phyloP scores from a whole-genome alignment of 306 rosid genomes.

The Ochetophila trinervis region DNA sequence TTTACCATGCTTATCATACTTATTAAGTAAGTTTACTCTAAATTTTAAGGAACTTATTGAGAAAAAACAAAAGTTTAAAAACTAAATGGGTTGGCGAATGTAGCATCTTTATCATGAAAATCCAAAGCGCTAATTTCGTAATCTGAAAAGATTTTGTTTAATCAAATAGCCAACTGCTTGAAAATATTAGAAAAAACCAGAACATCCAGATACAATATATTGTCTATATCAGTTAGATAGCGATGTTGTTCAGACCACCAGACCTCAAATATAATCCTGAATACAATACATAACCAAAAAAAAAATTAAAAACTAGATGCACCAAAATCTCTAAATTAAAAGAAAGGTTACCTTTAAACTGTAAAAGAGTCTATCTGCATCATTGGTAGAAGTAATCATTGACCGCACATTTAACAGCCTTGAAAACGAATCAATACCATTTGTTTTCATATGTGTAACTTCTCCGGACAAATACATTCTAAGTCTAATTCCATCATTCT shows the following conservation, averaged over 20 bases:
- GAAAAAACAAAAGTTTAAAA: too few relatives aligned
- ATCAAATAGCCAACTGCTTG: too few relatives aligned
- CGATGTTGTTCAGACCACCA: neutral
- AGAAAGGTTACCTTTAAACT: conserved; percentile 60
- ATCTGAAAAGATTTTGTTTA: too few relatives aligned
- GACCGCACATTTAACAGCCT: conserved; percentile 57
- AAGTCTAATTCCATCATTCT: conserved; percentile 46
- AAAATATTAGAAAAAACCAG: too few relatives aligned
- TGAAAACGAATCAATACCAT: conserved; percentile 43
- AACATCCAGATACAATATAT: too few relatives aligned
- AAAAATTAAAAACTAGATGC: neutral
- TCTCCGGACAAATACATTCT: conserved; percentile 81
- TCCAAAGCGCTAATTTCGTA: too few relatives aligned
- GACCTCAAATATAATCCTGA: too few relatives aligned
- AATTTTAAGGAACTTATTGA: too few relatives aligned
- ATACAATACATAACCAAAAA: neutral
- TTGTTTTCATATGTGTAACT: conserved; percentile 37
- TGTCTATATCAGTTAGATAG: neutral
- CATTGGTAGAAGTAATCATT: conserved; percentile 46
- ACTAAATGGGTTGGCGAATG: too few relatives aligned
- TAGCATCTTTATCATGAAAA: too few relatives aligned
- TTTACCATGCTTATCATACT: too few relatives aligned
- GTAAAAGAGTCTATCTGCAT: conserved; percentile 51
- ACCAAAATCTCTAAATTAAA: conserved; percentile 2
- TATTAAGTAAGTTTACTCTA: too few relatives aligned